Conservation (phyloP, 345 rosid species). For the Gynandropsis gynandra region DNA sequence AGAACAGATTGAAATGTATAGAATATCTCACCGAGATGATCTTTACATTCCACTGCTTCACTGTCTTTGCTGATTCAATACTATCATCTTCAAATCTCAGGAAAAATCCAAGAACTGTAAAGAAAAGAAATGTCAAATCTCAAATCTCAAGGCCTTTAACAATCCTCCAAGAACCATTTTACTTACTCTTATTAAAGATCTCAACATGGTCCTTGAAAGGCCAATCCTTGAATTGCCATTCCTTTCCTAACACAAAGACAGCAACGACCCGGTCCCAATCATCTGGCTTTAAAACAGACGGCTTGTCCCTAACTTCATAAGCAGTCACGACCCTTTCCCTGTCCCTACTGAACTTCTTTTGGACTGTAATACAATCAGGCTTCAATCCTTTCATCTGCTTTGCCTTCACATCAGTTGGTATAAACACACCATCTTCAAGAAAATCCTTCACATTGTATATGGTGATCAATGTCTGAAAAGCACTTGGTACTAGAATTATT, state of each 20-base stretch:
- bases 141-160: not conserved
- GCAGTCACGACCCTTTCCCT: slow-evolving; percentile 80
- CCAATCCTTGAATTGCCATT: slow-evolving; percentile 99
- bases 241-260: slow-evolving; percentile 84
- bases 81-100: slow-evolving; percentile 97
- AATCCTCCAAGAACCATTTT: not conserved
- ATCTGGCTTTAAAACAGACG: slow-evolving; percentile 65
- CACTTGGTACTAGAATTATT: slow-evolving; percentile 87
- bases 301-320: slow-evolving; percentile 94
- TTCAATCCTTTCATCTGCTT: slow-evolving; percentile 79
- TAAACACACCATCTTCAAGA: slow-evolving; percentile 77
- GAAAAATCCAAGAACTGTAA: slow-evolving; percentile 82
- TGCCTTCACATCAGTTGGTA: slow-evolving; percentile 81
- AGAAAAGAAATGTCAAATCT: not conserved
- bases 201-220: slow-evolving; percentile 94
- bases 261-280: slow-evolving; percentile 97
- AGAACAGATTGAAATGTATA: not conserved
- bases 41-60: slow-evolving; percentile 98
- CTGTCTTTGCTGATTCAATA: slow-evolving; percentile 82
- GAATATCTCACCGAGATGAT: slow-evolving; percentile 65
- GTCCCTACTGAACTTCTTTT: slow-evolving; percentile 94
- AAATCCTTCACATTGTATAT: slow-evolving; percentile 93
- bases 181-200: slow-evolving; percentile 85
- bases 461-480: slow-evolving; percentile 81
- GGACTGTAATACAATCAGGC: slow-evolving; percentile 89